phyloP scores from a whole-genome alignment of 352 stramenopile genomes.

The Phytophthora agathidicida region DNA sequence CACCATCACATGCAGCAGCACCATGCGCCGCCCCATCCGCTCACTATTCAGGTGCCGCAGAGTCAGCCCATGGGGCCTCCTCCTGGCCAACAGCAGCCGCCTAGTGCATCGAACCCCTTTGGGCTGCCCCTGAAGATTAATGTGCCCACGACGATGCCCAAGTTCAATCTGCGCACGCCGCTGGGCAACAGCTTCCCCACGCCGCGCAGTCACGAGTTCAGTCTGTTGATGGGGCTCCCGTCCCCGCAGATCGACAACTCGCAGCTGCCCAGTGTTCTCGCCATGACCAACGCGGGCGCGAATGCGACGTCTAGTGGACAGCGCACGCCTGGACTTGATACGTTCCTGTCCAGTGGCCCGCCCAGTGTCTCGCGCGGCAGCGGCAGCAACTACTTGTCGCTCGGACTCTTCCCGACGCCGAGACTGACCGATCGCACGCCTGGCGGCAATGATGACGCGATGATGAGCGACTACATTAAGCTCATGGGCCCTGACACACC shows the following conservation, averaged over 20 bases:
- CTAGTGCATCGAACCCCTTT: slow-evolving; percentile 52
- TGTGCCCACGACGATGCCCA: slow-evolving; percentile 70
- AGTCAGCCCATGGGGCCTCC: slow-evolving; percentile 31
- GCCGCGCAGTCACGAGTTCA: slow-evolving; percentile 73
- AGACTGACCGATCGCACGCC: slow-evolving; percentile 34
- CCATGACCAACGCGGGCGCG: slow-evolving; percentile 60
- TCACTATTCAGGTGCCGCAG: slow-evolving; percentile 38
- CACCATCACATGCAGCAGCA: slow-evolving; percentile 28
- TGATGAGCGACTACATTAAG: slow-evolving; percentile 81
- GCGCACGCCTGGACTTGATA: slow-evolving; percentile 41
- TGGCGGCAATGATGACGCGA: slow-evolving; percentile 49
- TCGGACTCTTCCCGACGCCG: slow-evolving; percentile 61
- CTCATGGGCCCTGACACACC: slow-evolving; percentile 60
- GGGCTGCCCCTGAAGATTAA: slow-evolving; percentile 77
- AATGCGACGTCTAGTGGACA: slow-evolving; percentile 32
- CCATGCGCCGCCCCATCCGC: slow-evolving; percentile 32
- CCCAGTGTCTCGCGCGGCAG: slow-evolving; percentile 60
- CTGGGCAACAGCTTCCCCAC: slow-evolving; percentile 74
- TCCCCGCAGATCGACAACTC: slow-evolving; percentile 80
- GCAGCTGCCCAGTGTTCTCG: slow-evolving; percentile 70
- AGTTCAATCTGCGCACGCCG: slow-evolving; percentile 67
- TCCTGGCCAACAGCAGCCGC: slow-evolving; percentile 29
- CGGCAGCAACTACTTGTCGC: slow-evolving; percentile 53
- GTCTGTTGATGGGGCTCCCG: slow-evolving; percentile 65
- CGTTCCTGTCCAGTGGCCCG: slow-evolving; percentile 52